Conservation (phyloP, 2,329 filamentous ascomycete species). For the Coniochaeta ligniaria region DNA sequence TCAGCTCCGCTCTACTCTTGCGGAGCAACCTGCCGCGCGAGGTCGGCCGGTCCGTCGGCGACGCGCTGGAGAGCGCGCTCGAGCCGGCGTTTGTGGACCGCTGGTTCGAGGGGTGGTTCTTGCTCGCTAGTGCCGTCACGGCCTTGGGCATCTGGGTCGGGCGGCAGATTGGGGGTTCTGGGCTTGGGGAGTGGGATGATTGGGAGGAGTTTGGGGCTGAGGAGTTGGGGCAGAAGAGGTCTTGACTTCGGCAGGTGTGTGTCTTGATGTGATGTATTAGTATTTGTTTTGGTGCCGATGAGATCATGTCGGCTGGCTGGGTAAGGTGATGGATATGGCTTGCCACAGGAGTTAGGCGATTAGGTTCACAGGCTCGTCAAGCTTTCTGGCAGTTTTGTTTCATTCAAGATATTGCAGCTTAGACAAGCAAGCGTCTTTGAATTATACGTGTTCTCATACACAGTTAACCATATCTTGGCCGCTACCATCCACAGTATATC, state of each 20-base stretch:
- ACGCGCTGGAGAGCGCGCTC: constrained; percentile 70
- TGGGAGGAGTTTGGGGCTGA: constrained; percentile 56
- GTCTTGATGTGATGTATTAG: not conserved
- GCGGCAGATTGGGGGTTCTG: constrained; percentile 43
- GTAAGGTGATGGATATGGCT: not conserved
- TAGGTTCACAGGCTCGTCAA: not conserved
- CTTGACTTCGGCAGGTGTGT: constrained; percentile 22
- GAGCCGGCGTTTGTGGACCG: constrained; percentile 66
- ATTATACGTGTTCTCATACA: not conserved
- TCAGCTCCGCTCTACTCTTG: constrained; percentile 69
- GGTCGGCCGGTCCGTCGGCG: constrained; percentile 69
- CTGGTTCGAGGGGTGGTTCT: constrained; percentile 87
- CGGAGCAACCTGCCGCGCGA: constrained; percentile 72
- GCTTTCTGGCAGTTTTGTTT: not conserved
- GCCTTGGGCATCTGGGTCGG: constrained; percentile 68
- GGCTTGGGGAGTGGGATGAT: constrained; percentile 40
- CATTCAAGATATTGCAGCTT: not conserved
- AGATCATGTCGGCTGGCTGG: not conserved
- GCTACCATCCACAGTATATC: not conserved
- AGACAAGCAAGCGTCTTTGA: not conserved
- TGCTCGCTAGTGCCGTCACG: constrained; percentile 60
- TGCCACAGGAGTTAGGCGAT: not conserved
- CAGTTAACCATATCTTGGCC: not conserved
- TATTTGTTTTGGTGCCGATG: not conserved
- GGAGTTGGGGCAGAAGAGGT: constrained; percentile 66